Evolutionary conservation across 768 basidiomycete species (phyloP).

Genomic region (Amanita jacksonii): DNA sequence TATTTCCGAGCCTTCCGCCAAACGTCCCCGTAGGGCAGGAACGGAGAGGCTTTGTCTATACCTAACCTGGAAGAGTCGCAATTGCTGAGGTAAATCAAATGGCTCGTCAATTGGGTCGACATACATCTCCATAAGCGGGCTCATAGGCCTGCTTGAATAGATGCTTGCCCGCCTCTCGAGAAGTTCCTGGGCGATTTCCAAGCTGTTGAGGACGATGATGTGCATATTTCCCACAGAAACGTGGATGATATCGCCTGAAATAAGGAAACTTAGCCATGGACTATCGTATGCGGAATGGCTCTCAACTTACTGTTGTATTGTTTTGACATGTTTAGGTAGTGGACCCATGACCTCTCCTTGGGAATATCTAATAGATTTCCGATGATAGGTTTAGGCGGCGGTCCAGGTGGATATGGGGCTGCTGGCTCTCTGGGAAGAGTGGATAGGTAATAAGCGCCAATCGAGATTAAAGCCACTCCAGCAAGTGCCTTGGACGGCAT

Average conservation of each 20-base stretch:
- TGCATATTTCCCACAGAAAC: neutral
- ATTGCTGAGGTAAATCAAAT: too few relatives aligned
- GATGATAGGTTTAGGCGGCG: neutral
- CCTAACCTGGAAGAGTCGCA: too few relatives aligned
- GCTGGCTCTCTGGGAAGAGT: too few relatives aligned
- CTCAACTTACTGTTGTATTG: neutral
- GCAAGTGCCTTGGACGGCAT: too few relatives aligned
- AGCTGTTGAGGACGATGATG: slow-evolving; percentile 8
- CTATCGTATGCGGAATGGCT: too few relatives aligned
- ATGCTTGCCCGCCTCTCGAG: slow-evolving; percentile 9
- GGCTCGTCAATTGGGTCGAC: neutral
- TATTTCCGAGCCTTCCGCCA: too few relatives aligned
- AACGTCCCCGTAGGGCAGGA: too few relatives aligned
- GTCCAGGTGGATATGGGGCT: slow-evolving; percentile 1
- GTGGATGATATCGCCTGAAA: slow-evolving; percentile 8
- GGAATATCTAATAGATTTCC: slow-evolving; percentile 1
- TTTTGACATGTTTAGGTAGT: neutral
- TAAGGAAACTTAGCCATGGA: neutral
- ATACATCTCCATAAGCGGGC: slow-evolving; percentile 15
- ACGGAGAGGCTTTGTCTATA: too few relatives aligned
- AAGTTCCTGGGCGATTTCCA: slow-evolving; percentile 5
- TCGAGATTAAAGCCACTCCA: too few relatives aligned
- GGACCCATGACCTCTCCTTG: neutral
- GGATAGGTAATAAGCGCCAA: too few relatives aligned
- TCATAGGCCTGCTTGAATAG: slow-evolving; percentile 16